Percentiles rank a stretch among this genome's conserved stretches.
phyloP scores from a whole-genome alignment of 2,329 filamentous ascomycete genomes.

The Claviceps cyperi region DNA sequence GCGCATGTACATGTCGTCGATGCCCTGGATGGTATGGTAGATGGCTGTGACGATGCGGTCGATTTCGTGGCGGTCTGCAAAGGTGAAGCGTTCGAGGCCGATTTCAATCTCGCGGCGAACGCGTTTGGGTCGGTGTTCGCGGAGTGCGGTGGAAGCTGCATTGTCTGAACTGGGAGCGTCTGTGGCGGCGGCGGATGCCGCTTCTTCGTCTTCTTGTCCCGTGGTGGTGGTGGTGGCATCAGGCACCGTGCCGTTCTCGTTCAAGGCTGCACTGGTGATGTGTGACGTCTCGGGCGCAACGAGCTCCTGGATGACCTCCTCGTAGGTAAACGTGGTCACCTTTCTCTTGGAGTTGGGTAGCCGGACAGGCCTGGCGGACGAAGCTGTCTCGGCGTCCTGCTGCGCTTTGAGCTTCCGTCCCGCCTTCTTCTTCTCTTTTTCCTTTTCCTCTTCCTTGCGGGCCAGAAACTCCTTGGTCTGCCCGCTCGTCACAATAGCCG shows the following conservation, averaged over 20 bases:
- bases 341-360: constrained; percentile 60
- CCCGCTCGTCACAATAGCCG: constrained; percentile 69
- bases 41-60: constrained; percentile 75
- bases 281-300: constrained; percentile 24
- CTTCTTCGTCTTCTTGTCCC: constrained; percentile 5
- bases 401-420: constrained; percentile 33
- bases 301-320: constrained; percentile 48
- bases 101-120: constrained; percentile 58
- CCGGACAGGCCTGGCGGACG: constrained; percentile 40
- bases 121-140: constrained; percentile 37
- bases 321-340: constrained; percentile 58
- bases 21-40: constrained; percentile 67
- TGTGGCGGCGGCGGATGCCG: constrained; percentile 2
- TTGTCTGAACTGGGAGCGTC: constrained; percentile 2
- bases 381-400: constrained; percentile 36
- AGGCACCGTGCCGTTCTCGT: neutral
- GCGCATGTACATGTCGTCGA: constrained; percentile 73
- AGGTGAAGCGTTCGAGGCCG: constrained; percentile 59
- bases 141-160: constrained; percentile 17
- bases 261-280: constrained; percentile 5
- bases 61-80: constrained; percentile 55
- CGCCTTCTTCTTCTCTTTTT: constrained; percentile 58
- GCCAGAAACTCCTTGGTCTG: constrained; percentile 72
- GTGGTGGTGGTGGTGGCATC: neutral
- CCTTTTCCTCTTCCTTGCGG: constrained; percentile 71